Evolutionary conservation across 495 filamentous ascomycete genomes (phyloP).

Genomic region (Rostrohypoxylon terebratum): DNA sequence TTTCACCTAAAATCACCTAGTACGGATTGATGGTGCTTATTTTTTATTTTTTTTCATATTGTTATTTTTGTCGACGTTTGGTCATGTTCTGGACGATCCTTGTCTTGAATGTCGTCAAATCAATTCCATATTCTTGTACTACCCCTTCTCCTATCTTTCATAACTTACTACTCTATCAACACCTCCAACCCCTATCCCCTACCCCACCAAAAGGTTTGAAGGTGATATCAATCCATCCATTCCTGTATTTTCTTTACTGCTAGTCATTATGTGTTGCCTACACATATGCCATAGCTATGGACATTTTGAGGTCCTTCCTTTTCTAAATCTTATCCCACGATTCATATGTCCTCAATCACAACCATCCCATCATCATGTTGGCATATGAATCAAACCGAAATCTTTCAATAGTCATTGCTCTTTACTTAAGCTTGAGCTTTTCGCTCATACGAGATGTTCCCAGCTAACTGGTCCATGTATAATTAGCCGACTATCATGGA

Average conservation of each 20-base stretch:
- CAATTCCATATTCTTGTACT: not conserved
- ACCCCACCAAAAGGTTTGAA: too few species aligned
- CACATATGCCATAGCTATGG: too few species aligned
- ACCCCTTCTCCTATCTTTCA: not conserved
- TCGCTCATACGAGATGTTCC: not conserved
- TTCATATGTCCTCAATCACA: not conserved
- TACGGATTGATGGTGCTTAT: not conserved
- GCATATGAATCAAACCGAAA: not conserved
- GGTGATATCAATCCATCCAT: too few species aligned
- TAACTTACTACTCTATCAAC: not conserved
- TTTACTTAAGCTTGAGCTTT: not conserved
- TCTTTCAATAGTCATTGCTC: not conserved
- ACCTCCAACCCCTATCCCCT: not conserved
- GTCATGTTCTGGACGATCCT: not conserved
- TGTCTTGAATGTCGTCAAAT: not conserved
- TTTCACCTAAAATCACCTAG: too few species aligned
- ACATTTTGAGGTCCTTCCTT: not conserved
- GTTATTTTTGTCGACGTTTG: not conserved
- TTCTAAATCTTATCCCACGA: not conserved
- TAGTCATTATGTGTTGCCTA: too few species aligned
- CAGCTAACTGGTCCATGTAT: not conserved
- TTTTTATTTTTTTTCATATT: not conserved
- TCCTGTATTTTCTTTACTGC: too few species aligned
- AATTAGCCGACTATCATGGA: not conserved
- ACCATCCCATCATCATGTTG: not conserved